Evolutionary conservation across 2,329 filamentous ascomycete genomes (phyloP), one percentile per base, ranked within the genome.

Genomic region (Cladosporium sp.): DNA sequence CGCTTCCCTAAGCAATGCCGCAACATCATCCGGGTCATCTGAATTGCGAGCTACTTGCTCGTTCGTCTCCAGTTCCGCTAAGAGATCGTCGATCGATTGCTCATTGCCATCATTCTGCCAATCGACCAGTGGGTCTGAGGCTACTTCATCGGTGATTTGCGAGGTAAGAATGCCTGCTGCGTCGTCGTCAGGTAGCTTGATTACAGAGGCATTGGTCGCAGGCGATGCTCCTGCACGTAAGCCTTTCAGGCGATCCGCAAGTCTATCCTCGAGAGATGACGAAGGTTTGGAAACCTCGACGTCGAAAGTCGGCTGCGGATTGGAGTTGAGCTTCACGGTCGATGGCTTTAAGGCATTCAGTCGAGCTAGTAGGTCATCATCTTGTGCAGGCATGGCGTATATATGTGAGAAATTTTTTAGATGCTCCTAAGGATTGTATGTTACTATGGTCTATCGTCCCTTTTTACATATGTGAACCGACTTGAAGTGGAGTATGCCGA

Each of bases 341-440:
- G 75, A 74, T 42, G 74, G 73, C 63, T 78, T 78, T 48, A 80
- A 70, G 13, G 77, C 77, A 60, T 79, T 79, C 35, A 80, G 70
- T 49, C 78, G 74, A 19, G 77, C 75, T 56, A 79, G 74, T 19
- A 80, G 73, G 57, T 73, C 69, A 50, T 75, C 70, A 58, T 78
- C 75, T 17, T 60, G 56, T 20, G 36, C 56, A 37, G 66, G 56
- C 67, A 69, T 70, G 13, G 24, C 10, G 12, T 10, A 12, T 45
- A 2, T 10, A 20, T 25, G 3, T 32, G 28, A 32, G 28, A n/a
- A n/a, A n/a, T n/a, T n/a, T n/a, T n/a, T n/a, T n/a, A n/a, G n/a
- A n/a, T n/a, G n/a, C n/a, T n/a, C n/a, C n/a, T n/a, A n/a, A n/a
- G n/a, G n/a, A n/a, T n/a, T n/a, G n/a, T n/a, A n/a, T n/a, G n/a